Evolutionary conservation across 306 rosid genomes (phyloP), one percentile per base, ranked within the genome.

Genomic region (Fagus sylvatica): DNA sequence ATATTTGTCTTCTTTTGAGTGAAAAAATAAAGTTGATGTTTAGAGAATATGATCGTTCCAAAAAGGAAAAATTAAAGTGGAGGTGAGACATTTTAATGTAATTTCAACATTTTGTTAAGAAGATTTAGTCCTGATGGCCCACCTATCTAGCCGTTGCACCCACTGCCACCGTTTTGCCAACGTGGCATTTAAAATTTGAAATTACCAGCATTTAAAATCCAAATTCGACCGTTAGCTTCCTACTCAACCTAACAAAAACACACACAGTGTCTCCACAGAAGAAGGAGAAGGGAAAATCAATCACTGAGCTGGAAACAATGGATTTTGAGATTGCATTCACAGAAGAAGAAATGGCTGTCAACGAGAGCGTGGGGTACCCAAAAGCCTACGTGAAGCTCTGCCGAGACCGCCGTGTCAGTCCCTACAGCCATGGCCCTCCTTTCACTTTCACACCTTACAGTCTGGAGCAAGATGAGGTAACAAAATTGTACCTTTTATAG

Each of bases 341-440:
- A 6, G 86, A 74, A 8, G 96, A 91, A 6, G 97, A 96, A 69
- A 76, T 93, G 84, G 57, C 72, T 7, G 82, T 91, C 34, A 89
- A 83, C 13, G 93, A 91, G 40, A 91, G 84, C 68, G 87, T 90
- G 7, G 99, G 99, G 9, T 90, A 84, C 87, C 98, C 99, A 2
- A 88, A 88, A 83, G 91, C 94, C 72, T 93, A 82, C 42, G 91
- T 89, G 0, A 87, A 79, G 87, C 91, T 91, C 85, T 96, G 93
- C 78, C 89, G 93, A 0, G 88, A 89, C 49, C 89, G 86, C 36
- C 53, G 82, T 36, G 76, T 83, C 55, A 72, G 85, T 77, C 84
- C 94, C 32, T 96, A 85, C 77, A 67, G 81, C 71, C 81, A 61
- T 83, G 99, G 96, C 48, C 98, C 98, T 81, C 97, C 98, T 6